Conservation (phyloP, 2,329 filamentous ascomycete species). For the Pseudocercospora musae region DNA sequence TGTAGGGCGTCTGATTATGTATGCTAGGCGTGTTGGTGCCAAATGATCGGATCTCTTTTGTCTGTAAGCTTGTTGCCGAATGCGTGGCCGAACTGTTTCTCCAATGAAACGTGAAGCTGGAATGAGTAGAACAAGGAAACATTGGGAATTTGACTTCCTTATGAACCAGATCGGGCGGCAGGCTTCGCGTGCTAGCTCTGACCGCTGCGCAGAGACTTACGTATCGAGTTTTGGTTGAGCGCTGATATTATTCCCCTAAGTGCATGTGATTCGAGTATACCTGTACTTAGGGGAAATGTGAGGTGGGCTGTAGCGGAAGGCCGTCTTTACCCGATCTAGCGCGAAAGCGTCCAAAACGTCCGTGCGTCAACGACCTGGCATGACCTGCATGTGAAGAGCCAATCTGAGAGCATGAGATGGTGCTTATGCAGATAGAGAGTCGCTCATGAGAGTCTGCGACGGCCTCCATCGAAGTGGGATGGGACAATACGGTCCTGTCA, state of each 20-base stretch:
- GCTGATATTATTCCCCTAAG: constrained; percentile 1
- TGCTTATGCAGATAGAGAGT: neutral
- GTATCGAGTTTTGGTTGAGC: neutral
- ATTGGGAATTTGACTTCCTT: constrained; percentile 1
- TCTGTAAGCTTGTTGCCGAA: neutral
- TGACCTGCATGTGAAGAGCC: neutral
- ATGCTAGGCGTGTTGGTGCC: neutral
- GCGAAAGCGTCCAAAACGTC: neutral
- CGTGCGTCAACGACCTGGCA: neutral
- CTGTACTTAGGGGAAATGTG: neutral
- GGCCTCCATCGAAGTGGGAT: too few species aligned
- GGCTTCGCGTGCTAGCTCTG: neutral
- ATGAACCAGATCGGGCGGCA: neutral
- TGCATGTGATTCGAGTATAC: neutral
- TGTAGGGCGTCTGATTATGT: neutral
- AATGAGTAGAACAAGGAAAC: neutral
- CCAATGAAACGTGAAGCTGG: neutral
- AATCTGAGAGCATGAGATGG: neutral
- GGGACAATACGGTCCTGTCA: too few species aligned
- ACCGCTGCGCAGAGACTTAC: neutral
- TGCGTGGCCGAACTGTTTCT: neutral
- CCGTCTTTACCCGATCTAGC: neutral
- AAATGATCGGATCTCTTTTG: neutral
- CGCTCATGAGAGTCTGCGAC: too few species aligned
- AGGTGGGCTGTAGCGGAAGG: neutral